These are phyloP conservation scores for Nemophila menziesii DNA, from an alignment of 257 asterid species.

Conservation along the genomic window DNA sequence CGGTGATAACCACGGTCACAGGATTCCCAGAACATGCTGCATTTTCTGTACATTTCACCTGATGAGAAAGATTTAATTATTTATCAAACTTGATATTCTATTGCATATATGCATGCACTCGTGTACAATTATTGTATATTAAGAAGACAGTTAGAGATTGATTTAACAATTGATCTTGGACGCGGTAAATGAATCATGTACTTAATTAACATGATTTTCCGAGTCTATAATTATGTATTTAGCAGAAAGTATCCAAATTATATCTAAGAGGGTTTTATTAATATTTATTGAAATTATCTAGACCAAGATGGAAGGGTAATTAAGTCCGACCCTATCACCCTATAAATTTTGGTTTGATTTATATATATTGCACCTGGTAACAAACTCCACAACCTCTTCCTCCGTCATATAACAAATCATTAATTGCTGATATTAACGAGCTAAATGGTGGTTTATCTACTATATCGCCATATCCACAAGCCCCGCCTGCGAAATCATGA, in stretches of 20 bases:
- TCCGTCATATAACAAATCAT: conserved; percentile 40
- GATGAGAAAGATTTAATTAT: background rate
- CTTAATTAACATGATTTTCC: too few relatives aligned
- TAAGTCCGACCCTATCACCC: background rate
- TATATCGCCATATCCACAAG: conserved; percentile 61
- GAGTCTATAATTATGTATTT: too few relatives aligned
- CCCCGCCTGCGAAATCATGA: conserved; percentile 41
- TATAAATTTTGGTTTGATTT: background rate
- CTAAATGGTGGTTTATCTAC: conserved; percentile 63
- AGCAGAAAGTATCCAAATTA: too few relatives aligned
- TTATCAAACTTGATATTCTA: background rate
- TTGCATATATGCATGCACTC: background rate
- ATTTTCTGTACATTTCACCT: conserved; percentile 57
- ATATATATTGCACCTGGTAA: conserved; percentile 36
- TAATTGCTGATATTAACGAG: conserved; percentile 61
- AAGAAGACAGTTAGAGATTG: too few relatives aligned
- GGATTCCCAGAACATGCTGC: conserved; percentile 66
- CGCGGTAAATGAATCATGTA: too few relatives aligned
- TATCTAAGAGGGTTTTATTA: too few relatives aligned
- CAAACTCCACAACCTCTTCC: conserved; percentile 82
- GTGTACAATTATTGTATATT: background rate
- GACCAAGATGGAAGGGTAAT: too few relatives aligned
- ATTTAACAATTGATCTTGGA: too few relatives aligned
- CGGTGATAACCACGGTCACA: conserved; percentile 69
- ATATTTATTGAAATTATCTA: background rate